Base-by-base conservation (phyloP, 352 stramenopile genomes). In the Globisporangium rhizosaccharum region DNA sequence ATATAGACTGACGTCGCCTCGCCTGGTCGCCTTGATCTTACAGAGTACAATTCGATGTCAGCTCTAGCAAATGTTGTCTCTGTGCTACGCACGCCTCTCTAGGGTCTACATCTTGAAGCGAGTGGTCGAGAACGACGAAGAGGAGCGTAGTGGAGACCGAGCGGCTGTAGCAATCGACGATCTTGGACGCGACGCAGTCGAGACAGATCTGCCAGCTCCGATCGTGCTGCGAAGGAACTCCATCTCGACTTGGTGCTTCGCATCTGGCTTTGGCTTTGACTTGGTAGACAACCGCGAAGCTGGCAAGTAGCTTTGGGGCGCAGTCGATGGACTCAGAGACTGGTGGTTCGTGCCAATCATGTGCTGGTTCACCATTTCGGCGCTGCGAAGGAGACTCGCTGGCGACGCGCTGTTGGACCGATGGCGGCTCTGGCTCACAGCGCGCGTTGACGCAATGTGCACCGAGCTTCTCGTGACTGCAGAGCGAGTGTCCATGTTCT, bases 181-280 rank as follows among this genome's bases (percentile, higher is more conserved):
- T 30, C 50, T 39, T 26, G 57, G 7, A 26, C 57, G 57, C 17
- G 23, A 46, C 5, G 28, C 15, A 1, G 12, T 30, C 8, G 41
- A 36, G 3, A 30, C 0, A 1, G 57, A 37, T 20, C 20, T 17
- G 8, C 57, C 57, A 33, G 50, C 28, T 25, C 37, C 30, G 52
- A 73, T 46, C 0, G 65, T 59, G 44, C 71, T 82, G 30, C 69
- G 66, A 56, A 84, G 64, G 51, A 75, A 76, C 61, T 82, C 71
- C 67, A 81, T 72, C 54, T 87, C 77, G 39, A 87, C 73, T 47
- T 83, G 58, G 45, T 68, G 61, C 47, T 67, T 61, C 3, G 15
- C 26, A 26, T 50, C 54, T 20, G 53, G 30, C 15, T 56, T 63
- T 4, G 58, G 4, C n/a, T 53, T 62, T 12, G 49, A 23, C 28